These are phyloP conservation scores for Fusarium tuaranense DNA, from an alignment of 2,329 filamentous ascomycete genomes.

Conservation along the genomic window DNA sequence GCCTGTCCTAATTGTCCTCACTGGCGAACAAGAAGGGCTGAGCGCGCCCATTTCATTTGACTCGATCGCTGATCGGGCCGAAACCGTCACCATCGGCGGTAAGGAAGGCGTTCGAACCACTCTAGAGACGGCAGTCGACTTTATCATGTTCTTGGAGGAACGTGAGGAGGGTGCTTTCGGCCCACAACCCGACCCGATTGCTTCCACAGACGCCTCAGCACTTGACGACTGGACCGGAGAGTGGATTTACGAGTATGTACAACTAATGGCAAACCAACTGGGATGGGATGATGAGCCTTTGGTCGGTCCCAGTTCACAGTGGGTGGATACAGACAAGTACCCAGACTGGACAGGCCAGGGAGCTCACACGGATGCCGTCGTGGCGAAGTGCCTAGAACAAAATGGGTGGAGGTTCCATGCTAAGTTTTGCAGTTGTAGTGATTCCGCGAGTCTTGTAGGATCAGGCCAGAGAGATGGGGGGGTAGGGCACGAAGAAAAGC, in stretches of 20 bases:
- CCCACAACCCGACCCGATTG: constrained; percentile 8
- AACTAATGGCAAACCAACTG: background rate
- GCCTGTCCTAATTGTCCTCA: background rate
- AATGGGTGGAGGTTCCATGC: background rate
- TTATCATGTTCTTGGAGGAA: constrained; percentile 4
- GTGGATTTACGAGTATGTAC: background rate
- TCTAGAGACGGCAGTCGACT: background rate
- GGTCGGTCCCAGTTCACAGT: constrained; percentile 5
- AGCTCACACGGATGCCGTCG: background rate
- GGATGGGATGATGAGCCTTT: background rate
- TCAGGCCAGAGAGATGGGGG: background rate
- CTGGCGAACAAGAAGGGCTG: background rate
- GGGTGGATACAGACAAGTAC: constrained; percentile 1
- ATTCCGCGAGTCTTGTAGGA: background rate
- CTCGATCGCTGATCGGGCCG: background rate
- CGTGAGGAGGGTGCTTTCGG: constrained; percentile 11
- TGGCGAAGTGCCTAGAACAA: background rate
- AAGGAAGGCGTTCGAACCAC: background rate
- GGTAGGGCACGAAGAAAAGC: background rate
- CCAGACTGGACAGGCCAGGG: background rate
- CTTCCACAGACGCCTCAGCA: background rate
- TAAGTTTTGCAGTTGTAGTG: background rate
- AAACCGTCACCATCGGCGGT: background rate
- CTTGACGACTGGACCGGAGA: background rate
- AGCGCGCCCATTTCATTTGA: constrained; percentile 10